Evolutionary conservation across 1,284 basidiomycete species (phyloP), one percentile per base, ranked within the genome.

Genomic region (Melampsora abietis-canadensis): DNA sequence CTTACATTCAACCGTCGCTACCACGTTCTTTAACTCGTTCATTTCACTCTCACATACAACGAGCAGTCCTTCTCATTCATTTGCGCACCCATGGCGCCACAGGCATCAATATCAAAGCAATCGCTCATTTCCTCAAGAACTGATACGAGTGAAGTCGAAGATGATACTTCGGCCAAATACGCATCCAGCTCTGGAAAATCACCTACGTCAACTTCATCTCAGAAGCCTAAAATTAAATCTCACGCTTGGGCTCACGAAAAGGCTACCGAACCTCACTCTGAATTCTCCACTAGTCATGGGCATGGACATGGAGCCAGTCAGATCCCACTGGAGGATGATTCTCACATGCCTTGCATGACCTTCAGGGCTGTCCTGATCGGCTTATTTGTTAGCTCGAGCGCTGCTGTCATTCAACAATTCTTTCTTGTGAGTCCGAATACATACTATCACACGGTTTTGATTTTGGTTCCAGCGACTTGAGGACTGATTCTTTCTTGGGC

Each of bases 371-470:
- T 75, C 1, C 63, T 75, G n/a, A 67, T 59, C 10, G 72, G 72
- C 15, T 47, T 75, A 46, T 66, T 75, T 27, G 64, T 75, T 37
- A 66, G 72, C 59, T 75, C 72, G 4, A 66, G 37, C 7, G 72
- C 72, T 17, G 72, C 72, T 17, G 57, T 75, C 8, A 75, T 75
- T 15, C 72, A 75, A 46, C 72, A 75, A 67, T 61, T 75, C 27
- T 67, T 75, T 40, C 59, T 75, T 5, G 37, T 40, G 37, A 40
- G 37, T 40, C 37, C 37, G n/a, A n/a, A n/a, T n/a, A 40, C 2
- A 40, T 40, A n/a, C 5, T 21, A 21, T 54, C 51, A 21, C 6
- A n/a, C 2, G 17, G 27, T 21, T 54, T 54, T n/a, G 12, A n/a
- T 27, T 2, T 5, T 12, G 10, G n/a, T 21, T 2, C n/a, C n/a